Evolutionary conservation across 306 rosid genomes (phyloP), one percentile per base, ranked within the genome.

Genomic region (Fragaria vesca): DNA sequence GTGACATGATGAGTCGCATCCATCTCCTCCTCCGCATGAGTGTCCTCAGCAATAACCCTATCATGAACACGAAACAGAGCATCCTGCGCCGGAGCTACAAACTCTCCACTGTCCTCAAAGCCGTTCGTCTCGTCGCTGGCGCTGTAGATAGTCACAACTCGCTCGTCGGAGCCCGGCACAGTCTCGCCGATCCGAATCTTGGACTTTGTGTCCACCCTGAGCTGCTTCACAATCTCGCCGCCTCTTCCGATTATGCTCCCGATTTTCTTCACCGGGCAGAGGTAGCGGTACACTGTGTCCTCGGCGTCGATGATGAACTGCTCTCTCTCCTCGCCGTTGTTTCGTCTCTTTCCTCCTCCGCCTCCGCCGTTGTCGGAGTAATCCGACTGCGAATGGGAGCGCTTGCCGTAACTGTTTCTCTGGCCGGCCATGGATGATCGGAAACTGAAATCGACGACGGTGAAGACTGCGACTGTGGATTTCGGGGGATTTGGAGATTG

Each of bases 211-310:
- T 93, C 98, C 24, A 77, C 36, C 85, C 99, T 88, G 32, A 96
- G 71, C 80, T 96, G 99, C 96, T 93, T 93, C 71, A 96, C 97
- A 79, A 96, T 96, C 89, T 96, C 99, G 46, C 99, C 99, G 83
- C 99, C 98, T 82, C 98, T 86, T 32, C 99, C 99, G 82, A 96
- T 96, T 45, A 96, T 91, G 89, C 96, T 89, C 13, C 99, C 99
- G 75, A 93, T 96, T 89, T 96, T 96, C 76, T 89, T 85, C 16
- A 76, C 89, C 4, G 91, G 91, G 71, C 99, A 96, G 79, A 96
- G 75, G 81, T 86, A 96, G 5, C 99, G 89, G 79, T 82, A 96
- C 42, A 96, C 99, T 0, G 98, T 91, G 68, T 96, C 99, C 38
- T 93, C 98, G 2, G 88, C 36, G 81, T 86, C 89, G 45, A 96